These are phyloP conservation scores for Pleochaeta shiraiana DNA, from an alignment of 2,329 filamentous ascomycete genomes.

Conservation along the genomic window DNA sequence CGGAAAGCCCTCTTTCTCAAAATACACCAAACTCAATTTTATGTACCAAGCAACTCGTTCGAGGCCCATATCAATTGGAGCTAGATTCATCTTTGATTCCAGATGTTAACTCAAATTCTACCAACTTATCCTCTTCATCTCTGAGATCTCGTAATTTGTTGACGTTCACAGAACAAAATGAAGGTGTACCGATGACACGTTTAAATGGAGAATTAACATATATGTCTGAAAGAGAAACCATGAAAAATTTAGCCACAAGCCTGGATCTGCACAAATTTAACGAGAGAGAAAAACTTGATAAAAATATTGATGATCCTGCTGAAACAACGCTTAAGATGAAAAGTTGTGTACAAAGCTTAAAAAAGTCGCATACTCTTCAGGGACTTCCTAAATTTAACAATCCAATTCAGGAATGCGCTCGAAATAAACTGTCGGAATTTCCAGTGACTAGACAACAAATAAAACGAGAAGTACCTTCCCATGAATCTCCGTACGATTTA, in stretches of 20 bases:
- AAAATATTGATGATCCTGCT: not conserved
- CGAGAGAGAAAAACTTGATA: not conserved
- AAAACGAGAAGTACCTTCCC: not conserved
- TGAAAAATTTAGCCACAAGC: not conserved
- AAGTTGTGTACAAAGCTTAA: slow-evolving; percentile 10
- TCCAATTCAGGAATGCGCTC: slow-evolving; percentile 13
- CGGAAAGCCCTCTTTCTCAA: slow-evolving; percentile 11
- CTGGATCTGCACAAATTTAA: not conserved
- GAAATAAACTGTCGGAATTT: slow-evolving; percentile 13
- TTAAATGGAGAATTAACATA: not conserved
- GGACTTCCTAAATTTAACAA: slow-evolving; percentile 16
- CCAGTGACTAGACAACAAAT: slow-evolving; percentile 6
- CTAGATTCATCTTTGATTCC: not conserved
- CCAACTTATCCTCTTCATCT: not conserved
- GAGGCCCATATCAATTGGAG: slow-evolving; percentile 4
- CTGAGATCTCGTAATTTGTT: not conserved
- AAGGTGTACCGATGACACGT: slow-evolving; percentile 1
- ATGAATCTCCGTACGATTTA: not conserved
- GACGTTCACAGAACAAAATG: slow-evolving; percentile 4
- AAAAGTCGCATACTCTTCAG: slow-evolving; percentile 18
- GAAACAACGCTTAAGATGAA: not conserved
- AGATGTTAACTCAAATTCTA: not conserved
- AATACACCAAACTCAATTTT: slow-evolving; percentile 16
- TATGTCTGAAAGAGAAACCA: not conserved
- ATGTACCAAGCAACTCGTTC: slow-evolving; percentile 15